A percentile compares a stretch with the other conserved stretches of the same genome.
phyloP scores from a whole-genome alignment of 1,284 basidiomycete genomes.

The Austroboletus niveus region DNA sequence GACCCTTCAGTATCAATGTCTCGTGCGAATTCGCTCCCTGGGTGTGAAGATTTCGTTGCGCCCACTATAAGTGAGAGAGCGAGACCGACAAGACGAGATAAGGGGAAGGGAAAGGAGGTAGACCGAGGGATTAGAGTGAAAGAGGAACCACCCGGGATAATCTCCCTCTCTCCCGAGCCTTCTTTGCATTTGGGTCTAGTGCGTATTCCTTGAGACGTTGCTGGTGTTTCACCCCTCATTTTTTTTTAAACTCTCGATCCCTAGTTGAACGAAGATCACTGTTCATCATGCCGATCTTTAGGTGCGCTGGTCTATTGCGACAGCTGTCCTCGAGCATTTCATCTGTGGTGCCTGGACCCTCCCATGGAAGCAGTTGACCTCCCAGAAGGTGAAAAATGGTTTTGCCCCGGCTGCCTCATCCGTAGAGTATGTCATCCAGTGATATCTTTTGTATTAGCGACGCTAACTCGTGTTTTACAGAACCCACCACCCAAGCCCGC shows the following conservation, averaged over 20 bases:
- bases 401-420: conserved; percentile 77
- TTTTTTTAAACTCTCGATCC: conserved; percentile 17
- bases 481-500: conserved; percentile 60
- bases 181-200: conserved; percentile 34
- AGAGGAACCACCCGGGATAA: conserved; percentile 60
- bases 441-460: conserved; percentile 4
- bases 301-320: conserved; percentile 93
- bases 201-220: conserved; percentile 26
- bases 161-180: conserved; percentile 52
- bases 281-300: conserved; percentile 83
- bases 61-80: conserved; percentile 34
- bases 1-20: conserved; percentile 45
- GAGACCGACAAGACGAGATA: conserved; percentile 40
- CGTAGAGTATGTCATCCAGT: conserved; percentile 53
- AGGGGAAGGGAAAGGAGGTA: conserved; percentile 67
- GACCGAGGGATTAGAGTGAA: conserved; percentile 58
- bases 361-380: conserved; percentile 87
- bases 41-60: conserved; percentile 42
- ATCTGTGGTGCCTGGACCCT: conserved; percentile 94
- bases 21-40: conserved; percentile 58
- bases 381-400: conserved; percentile 89
- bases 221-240: conserved; percentile 14
- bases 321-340: conserved; percentile 94
- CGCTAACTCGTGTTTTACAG: conserved; percentile 38
- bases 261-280: conserved; percentile 91